Conservation (phyloP, 75 land plant genomes). For the Larix kaempferi region DNA sequence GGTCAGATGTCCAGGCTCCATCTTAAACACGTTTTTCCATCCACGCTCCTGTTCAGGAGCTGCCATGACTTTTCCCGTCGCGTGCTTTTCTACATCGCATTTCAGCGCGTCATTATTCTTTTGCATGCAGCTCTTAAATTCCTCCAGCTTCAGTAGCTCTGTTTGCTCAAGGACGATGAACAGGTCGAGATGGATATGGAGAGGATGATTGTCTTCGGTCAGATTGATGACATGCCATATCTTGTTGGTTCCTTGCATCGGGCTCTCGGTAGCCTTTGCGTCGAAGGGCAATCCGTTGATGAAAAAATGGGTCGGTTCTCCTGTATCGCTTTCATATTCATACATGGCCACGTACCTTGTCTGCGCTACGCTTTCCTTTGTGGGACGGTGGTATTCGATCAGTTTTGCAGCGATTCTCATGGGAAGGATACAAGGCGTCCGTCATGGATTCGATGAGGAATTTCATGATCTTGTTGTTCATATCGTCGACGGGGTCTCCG, state of each 20-base stretch:
- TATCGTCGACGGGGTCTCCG: too few relatives aligned
- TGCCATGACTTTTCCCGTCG: neutral
- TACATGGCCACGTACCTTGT: constrained; percentile 19
- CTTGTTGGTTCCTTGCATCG: constrained; percentile 26
- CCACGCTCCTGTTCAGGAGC: constrained; percentile 14
- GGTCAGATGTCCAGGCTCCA: constrained; percentile 22
- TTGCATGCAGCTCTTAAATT: constrained; percentile 13
- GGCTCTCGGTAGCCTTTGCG: constrained; percentile 34
- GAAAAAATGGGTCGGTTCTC: constrained; percentile 19
- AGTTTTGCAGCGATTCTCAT: too few relatives aligned
- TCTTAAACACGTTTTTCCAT: constrained; percentile 46
- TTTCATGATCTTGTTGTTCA: too few relatives aligned
- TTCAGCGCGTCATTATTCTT: constrained; percentile 12
- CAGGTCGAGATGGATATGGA: constrained; percentile 31
- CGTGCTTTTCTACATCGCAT: constrained; percentile 6
- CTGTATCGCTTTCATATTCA: constrained; percentile 12
- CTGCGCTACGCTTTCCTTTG: neutral
- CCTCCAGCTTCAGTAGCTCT: constrained; percentile 10
- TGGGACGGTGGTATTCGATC: too few relatives aligned
- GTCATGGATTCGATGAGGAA: too few relatives aligned
- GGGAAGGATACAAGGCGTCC: too few relatives aligned
- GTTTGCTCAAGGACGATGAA: constrained; percentile 13
- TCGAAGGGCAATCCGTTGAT: constrained; percentile 17
- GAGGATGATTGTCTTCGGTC: constrained; percentile 34
- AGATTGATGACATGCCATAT: constrained; percentile 34